Evolutionary conservation across 2,329 filamentous ascomycete genomes (phyloP).

Genomic region (Aphanoascus verrucosus): DNA sequence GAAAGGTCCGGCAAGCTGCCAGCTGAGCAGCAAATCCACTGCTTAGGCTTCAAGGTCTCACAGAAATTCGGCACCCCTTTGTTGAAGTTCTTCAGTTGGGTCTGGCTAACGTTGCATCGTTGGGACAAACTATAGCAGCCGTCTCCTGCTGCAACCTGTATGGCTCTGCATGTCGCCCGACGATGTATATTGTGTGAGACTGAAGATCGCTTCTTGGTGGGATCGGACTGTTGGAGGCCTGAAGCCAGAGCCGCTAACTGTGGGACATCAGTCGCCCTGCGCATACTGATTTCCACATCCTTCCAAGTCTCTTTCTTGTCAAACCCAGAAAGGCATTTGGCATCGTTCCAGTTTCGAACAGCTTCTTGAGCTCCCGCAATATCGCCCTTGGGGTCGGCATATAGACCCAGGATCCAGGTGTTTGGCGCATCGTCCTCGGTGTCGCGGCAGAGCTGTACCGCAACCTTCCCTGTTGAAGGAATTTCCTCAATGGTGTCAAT

Average conservation of each 20-base stretch:
- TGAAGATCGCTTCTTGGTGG: too few species aligned
- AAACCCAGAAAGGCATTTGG: not conserved
- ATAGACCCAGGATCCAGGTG: not conserved
- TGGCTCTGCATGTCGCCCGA: not conserved
- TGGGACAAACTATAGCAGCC: not conserved
- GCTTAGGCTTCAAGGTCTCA: slow-evolving; percentile 24
- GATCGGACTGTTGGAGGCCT: not conserved
- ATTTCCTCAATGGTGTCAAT: not conserved
- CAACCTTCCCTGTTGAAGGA: not conserved
- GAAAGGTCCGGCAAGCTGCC: slow-evolving; percentile 30
- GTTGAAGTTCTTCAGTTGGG: slow-evolving; percentile 28
- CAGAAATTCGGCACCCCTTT: slow-evolving; percentile 19
- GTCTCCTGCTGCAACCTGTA: not conserved
- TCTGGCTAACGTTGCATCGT: not conserved
- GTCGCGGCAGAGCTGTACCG: not conserved
- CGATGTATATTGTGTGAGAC: not conserved
- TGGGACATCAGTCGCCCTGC: not conserved
- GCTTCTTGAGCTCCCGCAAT: not conserved
- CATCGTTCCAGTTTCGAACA: slow-evolving; percentile 1
- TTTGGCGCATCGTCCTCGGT: not conserved
- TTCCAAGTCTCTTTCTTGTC: not conserved
- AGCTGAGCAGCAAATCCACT: slow-evolving; percentile 30
- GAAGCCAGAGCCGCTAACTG: not conserved
- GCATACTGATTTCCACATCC: not conserved
- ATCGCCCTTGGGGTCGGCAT: not conserved